A percentile compares a stretch with the other conserved stretches of the same genome.
Conservation (phyloP, 345 rosid species). For the Physaria fendleri region DNA sequence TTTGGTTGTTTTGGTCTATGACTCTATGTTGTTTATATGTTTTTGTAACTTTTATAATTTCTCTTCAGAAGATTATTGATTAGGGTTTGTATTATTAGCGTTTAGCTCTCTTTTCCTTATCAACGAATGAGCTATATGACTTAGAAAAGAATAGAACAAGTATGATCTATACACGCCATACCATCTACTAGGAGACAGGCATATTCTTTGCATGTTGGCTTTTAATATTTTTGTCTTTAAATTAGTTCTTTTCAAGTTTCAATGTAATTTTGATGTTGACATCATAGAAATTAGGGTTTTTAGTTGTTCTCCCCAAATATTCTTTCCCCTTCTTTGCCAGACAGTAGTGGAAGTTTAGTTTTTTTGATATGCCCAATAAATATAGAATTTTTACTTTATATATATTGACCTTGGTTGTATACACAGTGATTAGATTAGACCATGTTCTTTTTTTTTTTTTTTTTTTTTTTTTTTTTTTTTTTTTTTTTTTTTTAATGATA, state of each 20-base stretch:
- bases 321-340: constrained; percentile 23
- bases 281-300: constrained; percentile 27
- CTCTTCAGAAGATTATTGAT: no score
- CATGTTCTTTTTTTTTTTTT: no score
- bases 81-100: no score
- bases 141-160: no score
- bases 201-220: constrained; percentile 27
- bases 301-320: constrained; percentile 26
- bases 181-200: background rate
- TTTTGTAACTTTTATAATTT: no score
- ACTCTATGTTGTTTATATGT: no score
- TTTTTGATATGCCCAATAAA: constrained; percentile 1
- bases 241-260: constrained; percentile 16
- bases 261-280: constrained; percentile 23
- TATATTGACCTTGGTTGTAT: background rate
- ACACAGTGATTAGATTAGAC: background rate
- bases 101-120: no score
- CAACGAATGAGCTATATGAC: no score
- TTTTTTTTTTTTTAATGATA: no score
- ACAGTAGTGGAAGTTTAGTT: constrained; percentile 22
- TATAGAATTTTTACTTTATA: background rate
- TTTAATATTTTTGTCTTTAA: background rate
- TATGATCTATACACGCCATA: no score
- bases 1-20: no score
- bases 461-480: no score